Percentiles rank a stretch among this genome's conserved stretches.
phyloP scores from a whole-genome alignment of 2,329 filamentous ascomycete species.

The Epichloe amarillans region DNA sequence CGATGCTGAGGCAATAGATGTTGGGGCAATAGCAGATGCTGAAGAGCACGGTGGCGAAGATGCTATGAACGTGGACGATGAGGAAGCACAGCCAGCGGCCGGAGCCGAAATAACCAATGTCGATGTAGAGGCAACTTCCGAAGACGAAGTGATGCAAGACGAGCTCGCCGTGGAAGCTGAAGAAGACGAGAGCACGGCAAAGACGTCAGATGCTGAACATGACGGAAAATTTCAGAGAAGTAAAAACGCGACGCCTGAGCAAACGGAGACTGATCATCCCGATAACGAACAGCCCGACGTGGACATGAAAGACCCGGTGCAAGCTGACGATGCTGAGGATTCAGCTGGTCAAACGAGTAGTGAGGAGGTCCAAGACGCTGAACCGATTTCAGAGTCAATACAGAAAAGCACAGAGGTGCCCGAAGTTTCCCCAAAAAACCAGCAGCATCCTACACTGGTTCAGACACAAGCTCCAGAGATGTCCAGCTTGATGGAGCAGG shows the following conservation, averaged over 20 bases:
- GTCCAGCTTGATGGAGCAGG: background rate
- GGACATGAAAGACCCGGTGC: constrained; percentile 6
- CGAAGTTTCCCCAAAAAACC: background rate
- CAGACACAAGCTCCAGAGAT: background rate
- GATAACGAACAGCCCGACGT: background rate
- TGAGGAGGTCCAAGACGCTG: background rate
- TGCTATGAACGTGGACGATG: background rate
- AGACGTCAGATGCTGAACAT: background rate
- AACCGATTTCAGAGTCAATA: background rate
- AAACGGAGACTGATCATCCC: background rate
- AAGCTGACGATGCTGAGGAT: background rate
- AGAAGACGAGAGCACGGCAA: background rate
- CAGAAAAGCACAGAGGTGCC: background rate
- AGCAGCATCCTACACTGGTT: background rate
- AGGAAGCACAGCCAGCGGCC: background rate
- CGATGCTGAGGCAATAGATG: too few relatives aligned
- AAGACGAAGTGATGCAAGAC: background rate
- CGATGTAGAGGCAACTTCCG: background rate
- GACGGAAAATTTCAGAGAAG: background rate
- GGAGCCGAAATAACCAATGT: too few relatives aligned
- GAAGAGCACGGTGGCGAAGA: background rate
- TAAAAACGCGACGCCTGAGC: background rate
- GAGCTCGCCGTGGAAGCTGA: background rate
- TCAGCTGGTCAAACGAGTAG: background rate
- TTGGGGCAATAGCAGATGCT: background rate